phyloP scores from a whole-genome alignment of 345 rosid species.

The Pugionium dolabratum region DNA sequence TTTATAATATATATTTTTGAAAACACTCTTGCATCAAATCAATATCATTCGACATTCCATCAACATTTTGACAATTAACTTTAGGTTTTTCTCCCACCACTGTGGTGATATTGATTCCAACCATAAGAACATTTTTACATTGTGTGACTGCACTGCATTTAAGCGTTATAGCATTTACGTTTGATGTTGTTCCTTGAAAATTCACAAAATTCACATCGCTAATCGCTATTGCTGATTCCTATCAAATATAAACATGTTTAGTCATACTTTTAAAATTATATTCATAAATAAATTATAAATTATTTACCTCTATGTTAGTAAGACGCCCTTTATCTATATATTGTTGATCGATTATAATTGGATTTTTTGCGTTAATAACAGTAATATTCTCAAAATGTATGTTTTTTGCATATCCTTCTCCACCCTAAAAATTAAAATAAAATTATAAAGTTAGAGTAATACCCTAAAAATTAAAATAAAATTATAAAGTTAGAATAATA shows the following conservation, averaged over 20 bases:
- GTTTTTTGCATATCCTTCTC: slow-evolving; percentile 33
- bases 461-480: too few species aligned
- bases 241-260: not conserved
- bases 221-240: slow-evolving; percentile 33
- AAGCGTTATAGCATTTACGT: slow-evolving; percentile 18
- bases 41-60: slow-evolving; percentile 21
- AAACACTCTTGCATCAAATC: slow-evolving; percentile 21
- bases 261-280: not conserved
- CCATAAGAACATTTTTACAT: slow-evolving; percentile 25
- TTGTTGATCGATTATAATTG: slow-evolving; percentile 33
- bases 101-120: slow-evolving; percentile 26
- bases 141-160: slow-evolving; percentile 21
- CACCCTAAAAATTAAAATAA: slow-evolving; percentile 21
- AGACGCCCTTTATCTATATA: slow-evolving; percentile 4
- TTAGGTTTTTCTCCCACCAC: slow-evolving; percentile 21
- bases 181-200: slow-evolving; percentile 25
- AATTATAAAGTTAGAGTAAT: too few species aligned
- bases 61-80: slow-evolving; percentile 23
- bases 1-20: too few species aligned
- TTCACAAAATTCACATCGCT: slow-evolving; percentile 19
- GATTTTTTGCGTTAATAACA: slow-evolving; percentile 29
- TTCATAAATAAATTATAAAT: not conserved
- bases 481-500: too few species aligned
- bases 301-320: not conserved
- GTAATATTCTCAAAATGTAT: slow-evolving; percentile 31